phyloP scores from a whole-genome alignment of 2,329 filamentous ascomycete species.

The Cladophialophora chaetospira region DNA sequence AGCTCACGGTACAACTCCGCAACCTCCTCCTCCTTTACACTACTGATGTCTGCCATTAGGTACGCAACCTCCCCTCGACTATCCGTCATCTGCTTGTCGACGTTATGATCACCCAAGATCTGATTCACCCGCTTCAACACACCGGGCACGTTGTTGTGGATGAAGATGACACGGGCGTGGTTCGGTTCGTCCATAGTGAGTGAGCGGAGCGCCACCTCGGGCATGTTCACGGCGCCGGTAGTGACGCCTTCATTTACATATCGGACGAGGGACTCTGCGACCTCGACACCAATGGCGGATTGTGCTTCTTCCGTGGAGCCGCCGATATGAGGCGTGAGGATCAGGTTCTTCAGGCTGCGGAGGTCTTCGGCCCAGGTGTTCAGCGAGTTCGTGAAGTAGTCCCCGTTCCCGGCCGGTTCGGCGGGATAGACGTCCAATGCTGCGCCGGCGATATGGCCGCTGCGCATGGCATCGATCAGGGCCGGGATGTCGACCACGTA shows the following conservation, averaged over 20 bases:
- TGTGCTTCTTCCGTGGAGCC: constrained; percentile 98
- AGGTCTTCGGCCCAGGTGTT: constrained; percentile 87
- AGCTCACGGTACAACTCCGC: constrained; percentile 82
- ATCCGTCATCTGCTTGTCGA: constrained; percentile 98
- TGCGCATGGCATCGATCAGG: constrained; percentile 81
- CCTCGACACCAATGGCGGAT: constrained; percentile 91
- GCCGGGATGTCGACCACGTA: constrained; percentile 93
- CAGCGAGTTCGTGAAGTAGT: constrained; percentile 84
- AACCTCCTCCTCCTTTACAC: constrained; percentile 77
- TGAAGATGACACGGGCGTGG: constrained; percentile 91
- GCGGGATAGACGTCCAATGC: constrained; percentile 96
- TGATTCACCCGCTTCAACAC: constrained; percentile 95
- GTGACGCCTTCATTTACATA: constrained; percentile 97
- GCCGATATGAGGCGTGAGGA: constrained; percentile 94
- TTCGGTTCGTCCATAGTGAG: constrained; percentile 86
- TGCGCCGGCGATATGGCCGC: constrained; percentile 85
- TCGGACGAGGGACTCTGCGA: constrained; percentile 80
- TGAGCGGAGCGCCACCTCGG: constrained; percentile 89
- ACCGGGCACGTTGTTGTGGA: constrained; percentile 94
- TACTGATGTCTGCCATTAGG: constrained; percentile 95
- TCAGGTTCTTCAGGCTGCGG: constrained; percentile 82
- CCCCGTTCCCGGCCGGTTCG: constrained; percentile 90
- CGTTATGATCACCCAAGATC: constrained; percentile 91
- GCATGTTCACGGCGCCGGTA: constrained; percentile 89
- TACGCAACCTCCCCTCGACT: constrained; percentile 93